Evolutionary conservation across 768 basidiomycete species (phyloP).

Genomic region (Leucosporidium scottii): DNA sequence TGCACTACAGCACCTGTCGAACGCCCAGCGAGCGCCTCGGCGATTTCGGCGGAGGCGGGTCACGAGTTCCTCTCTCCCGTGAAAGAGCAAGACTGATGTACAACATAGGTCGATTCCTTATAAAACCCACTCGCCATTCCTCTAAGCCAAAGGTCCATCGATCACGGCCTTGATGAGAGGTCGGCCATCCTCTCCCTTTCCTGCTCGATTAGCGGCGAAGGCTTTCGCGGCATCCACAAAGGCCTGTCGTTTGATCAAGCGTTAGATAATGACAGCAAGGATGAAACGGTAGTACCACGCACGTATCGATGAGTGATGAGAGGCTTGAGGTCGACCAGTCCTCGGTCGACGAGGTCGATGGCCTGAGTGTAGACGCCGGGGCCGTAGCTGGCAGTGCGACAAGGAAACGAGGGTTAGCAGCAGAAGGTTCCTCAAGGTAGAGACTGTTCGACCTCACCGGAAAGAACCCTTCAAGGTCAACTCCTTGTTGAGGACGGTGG

Average conservation of each 20-base stretch:
- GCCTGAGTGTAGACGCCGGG: constrained; percentile 79
- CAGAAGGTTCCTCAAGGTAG: too few relatives aligned
- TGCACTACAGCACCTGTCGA: too few relatives aligned
- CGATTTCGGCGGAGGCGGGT: too few relatives aligned
- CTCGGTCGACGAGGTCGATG: constrained; percentile 71
- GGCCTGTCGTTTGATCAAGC: constrained; percentile 44
- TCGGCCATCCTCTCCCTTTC: constrained; percentile 79
- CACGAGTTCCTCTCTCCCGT: too few relatives aligned
- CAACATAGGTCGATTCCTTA: too few relatives aligned
- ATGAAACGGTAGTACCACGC: too few relatives aligned
- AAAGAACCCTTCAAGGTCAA: constrained; percentile 77
- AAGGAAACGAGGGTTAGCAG: too few relatives aligned
- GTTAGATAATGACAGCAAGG: too few relatives aligned
- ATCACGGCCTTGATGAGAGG: constrained; percentile 61
- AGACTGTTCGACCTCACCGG: constrained; percentile 45
- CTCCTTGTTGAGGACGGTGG: constrained; percentile 56
- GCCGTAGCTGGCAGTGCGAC: constrained; percentile 38
- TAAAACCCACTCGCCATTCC: too few relatives aligned
- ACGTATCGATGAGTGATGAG: constrained; percentile 71
- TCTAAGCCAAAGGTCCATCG: too few relatives aligned
- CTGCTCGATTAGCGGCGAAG: constrained; percentile 69
- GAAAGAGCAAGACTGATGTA: too few relatives aligned
- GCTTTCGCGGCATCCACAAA: constrained; percentile 73
- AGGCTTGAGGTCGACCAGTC: constrained; percentile 77
- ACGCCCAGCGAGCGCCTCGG: too few relatives aligned